These are phyloP conservation scores for Eucalyptus marginata DNA, from an alignment of 345 rosid genomes.

Conservation along the genomic window DNA sequence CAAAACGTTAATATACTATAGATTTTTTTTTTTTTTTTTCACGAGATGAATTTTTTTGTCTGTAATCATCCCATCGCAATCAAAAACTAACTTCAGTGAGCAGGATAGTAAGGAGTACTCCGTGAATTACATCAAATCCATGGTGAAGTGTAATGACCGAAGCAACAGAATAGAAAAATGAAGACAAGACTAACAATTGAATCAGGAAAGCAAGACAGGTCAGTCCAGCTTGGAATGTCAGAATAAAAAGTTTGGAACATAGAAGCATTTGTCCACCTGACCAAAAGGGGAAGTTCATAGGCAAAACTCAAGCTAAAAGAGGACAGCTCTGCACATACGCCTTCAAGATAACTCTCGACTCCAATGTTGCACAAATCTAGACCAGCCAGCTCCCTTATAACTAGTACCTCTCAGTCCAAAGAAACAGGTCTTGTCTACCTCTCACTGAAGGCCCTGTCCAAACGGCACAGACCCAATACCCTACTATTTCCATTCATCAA, in stretches of 20 bases:
- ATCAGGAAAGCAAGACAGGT: background rate
- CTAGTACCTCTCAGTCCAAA: too few relatives aligned
- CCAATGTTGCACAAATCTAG: background rate
- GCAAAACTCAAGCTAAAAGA: background rate
- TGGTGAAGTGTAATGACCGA: background rate
- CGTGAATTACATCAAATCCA: background rate
- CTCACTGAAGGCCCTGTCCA: background rate
- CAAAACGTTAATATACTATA: background rate
- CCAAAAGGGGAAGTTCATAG: background rate
- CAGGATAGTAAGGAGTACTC: background rate
- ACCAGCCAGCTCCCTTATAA: background rate
- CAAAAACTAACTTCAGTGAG: background rate
- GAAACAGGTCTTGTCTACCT: background rate
- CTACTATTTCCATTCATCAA: too few relatives aligned
- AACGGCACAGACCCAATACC: too few relatives aligned
- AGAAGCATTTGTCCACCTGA: background rate
- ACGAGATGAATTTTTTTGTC: background rate
- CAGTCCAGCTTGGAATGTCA: background rate
- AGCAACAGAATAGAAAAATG: background rate
- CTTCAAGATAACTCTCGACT: background rate
- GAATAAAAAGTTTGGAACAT: background rate
- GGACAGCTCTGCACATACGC: background rate
- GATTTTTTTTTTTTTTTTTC: too few relatives aligned
- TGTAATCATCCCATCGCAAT: background rate
- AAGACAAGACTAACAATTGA: background rate